Evolutionary conservation across 192 early-diverging fungal genomes (phyloP).

Genomic region (Coemansia sp.): DNA sequence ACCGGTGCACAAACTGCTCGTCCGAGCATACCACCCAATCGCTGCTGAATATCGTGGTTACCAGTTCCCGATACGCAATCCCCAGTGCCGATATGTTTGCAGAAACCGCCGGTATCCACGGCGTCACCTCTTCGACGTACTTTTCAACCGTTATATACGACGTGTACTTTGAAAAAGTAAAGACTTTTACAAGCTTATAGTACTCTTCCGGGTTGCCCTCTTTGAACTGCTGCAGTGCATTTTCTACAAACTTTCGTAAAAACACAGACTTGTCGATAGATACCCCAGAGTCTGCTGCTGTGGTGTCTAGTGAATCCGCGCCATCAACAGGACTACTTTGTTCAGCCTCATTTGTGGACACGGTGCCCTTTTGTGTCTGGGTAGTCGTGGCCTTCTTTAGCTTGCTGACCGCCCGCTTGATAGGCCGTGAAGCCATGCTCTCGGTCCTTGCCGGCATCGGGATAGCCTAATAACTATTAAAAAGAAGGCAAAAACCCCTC

Average conservation of each 20-base stretch:
- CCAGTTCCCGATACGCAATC: constrained; percentile 34
- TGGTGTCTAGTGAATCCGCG: not conserved
- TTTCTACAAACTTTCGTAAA: constrained; percentile 38
- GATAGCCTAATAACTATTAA: not conserved
- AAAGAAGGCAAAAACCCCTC: not conserved
- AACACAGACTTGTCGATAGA: constrained; percentile 43
- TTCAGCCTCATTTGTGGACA: not conserved
- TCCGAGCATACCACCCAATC: constrained; percentile 34
- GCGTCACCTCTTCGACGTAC: constrained; percentile 31
- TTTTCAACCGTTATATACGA: constrained; percentile 11
- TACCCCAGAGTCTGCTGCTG: not conserved
- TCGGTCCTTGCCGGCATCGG: constrained; percentile 4
- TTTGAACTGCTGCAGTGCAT: constrained; percentile 41
- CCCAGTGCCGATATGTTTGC: constrained; percentile 33
- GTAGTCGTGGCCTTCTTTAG: not conserved
- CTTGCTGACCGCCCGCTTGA: constrained; percentile 8
- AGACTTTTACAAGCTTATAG: constrained; percentile 39
- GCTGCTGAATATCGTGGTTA: constrained; percentile 34
- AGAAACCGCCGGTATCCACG: constrained; percentile 38
- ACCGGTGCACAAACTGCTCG: constrained; percentile 37
- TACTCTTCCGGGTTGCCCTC: constrained; percentile 39
- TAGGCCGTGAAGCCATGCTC: constrained; percentile 1
- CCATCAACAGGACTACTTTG: not conserved
- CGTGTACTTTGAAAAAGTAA: constrained; percentile 26
- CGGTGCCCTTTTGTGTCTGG: not conserved